Percentiles rank a stretch among this genome's conserved stretches.
Evolutionary conservation across 208 protist species (phyloP).

Genomic region (Leptomonas seymouri): DNA sequence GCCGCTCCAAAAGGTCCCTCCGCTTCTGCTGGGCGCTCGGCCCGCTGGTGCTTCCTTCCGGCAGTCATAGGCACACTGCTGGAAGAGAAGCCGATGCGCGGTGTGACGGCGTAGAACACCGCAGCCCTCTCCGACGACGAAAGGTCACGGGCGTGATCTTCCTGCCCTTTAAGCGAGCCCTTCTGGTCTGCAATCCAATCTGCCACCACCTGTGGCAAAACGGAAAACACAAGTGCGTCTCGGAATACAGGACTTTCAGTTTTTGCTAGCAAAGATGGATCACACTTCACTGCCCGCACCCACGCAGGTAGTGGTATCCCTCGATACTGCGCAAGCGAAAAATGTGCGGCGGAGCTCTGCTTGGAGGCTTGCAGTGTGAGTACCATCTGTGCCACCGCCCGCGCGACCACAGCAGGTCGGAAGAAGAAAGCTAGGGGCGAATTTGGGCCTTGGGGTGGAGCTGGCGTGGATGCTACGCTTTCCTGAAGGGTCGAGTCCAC

Average conservation of each 20-base stretch:
- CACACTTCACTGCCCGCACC: not conserved
- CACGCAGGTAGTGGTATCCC: slow-evolving; percentile 18
- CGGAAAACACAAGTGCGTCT: slow-evolving; percentile 21
- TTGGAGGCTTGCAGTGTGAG: slow-evolving; percentile 24
- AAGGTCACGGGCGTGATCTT: no score
- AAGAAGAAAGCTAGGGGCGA: slow-evolving; percentile 4
- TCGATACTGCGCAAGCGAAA: slow-evolving; percentile 20
- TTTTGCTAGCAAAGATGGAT: not conserved
- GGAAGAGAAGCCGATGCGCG: not conserved
- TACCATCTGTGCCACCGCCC: slow-evolving; percentile 33
- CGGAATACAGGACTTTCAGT: not conserved
- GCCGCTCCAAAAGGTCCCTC: not conserved
- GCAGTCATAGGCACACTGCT: not conserved
- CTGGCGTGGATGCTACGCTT: slow-evolving; percentile 1
- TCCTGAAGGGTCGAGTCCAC: not conserved
- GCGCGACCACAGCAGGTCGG: slow-evolving; percentile 17
- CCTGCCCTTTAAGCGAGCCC: no score
- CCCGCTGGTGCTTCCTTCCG: not conserved
- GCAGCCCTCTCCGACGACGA: not conserved
- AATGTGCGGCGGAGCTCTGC: slow-evolving; percentile 14
- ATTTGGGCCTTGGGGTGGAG: not conserved
- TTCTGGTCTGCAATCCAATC: not conserved
- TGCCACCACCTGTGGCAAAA: slow-evolving; percentile 29
- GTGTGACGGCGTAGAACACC: slow-evolving; percentile 1
- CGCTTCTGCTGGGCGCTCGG: not conserved